A percentile compares a stretch with the other conserved stretches of the same genome.
Evolutionary conservation across 2,329 filamentous ascomycete genomes (phyloP).

Genomic region (Pseudogymnoascus sp.): DNA sequence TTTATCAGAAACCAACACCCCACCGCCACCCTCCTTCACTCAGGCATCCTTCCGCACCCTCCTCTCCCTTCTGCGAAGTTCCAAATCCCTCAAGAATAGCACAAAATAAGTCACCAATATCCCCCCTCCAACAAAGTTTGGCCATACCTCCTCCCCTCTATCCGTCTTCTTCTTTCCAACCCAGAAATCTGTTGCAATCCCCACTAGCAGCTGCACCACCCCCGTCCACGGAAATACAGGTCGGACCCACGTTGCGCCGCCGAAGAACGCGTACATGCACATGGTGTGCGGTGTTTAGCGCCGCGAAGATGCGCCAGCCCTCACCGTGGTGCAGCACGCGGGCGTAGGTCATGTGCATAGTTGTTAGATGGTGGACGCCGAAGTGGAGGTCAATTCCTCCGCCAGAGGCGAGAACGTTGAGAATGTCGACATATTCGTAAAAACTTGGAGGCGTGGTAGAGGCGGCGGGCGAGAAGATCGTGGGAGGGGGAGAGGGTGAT

Average conservation of each 20-base stretch:
- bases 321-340: slow-evolving; percentile 19
- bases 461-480: background rate
- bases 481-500: slow-evolving; percentile 11
- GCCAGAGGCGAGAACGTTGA: slow-evolving; percentile 24
- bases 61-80: background rate
- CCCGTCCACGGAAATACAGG: slow-evolving; percentile 20
- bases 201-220: slow-evolving; percentile 17
- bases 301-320: slow-evolving; percentile 25
- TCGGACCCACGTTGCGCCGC: slow-evolving; percentile 15
- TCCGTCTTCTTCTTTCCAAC: background rate
- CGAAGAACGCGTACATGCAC: slow-evolving; percentile 28
- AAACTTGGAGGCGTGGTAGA: slow-evolving; percentile 26
- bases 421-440: slow-evolving; percentile 27
- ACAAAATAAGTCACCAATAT: slow-evolving; percentile 5
- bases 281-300: slow-evolving; percentile 25
- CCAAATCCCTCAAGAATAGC: slow-evolving; percentile 11
- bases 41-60: background rate
- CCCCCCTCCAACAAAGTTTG: background rate
- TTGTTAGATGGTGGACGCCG: slow-evolving; percentile 27
- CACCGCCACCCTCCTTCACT: background rate
- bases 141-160: background rate
- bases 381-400: slow-evolving; percentile 23
- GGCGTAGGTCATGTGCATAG: slow-evolving; percentile 25
- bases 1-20: background rate
- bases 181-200: slow-evolving; percentile 17